Evolutionary conservation across 78 protist genomes (phyloP), one percentile per base, ranked within the genome.

Genomic region (Chrysochromulina tobinii): DNA sequence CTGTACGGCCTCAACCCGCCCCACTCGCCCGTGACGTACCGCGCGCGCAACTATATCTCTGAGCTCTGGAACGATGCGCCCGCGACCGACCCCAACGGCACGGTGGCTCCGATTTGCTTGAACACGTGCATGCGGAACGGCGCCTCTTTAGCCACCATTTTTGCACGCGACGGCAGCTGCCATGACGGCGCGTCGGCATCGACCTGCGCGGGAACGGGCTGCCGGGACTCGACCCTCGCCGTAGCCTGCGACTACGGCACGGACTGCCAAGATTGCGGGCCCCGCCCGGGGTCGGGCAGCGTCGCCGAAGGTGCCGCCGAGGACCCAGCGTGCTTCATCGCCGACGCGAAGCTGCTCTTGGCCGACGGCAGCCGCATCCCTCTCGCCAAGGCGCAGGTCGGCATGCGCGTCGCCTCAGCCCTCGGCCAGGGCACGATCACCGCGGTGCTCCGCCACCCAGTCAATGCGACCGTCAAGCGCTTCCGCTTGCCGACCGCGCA

Each of bases 261-360:
- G 4, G 79, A 69, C 50, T 69, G 79, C 79, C 51, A 3, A 1
- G 79, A 69, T 27, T 69, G 79, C 79, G 79, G 79, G 15, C 23
- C 53, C 3, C 79, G 79, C 12, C 51, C 79, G 50, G 79, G 79
- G 15, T 27, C 0, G 51, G 11, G n/a, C 50, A 61, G 79, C 27
- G 79, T 27, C 9, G 79, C 27, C 79, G 53, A 6, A 6, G 38
- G 38, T 38, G 12, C 12, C 12, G 79, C 79, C 14, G 79, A 69
- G 79, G 79, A 69, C 51, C 79, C 79, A 3, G 79, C 79, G 8
- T 75, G 83, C 83, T 75, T 75, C 83, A 11, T 15, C 51, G 83
- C 27, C 57, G 57, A 75, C 57, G 3, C 83, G 58, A 3, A 3
- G 25, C 83, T 75, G 18, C 83, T 50, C 23, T 2, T 75, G 18